phyloP scores from a whole-genome alignment of 2,329 filamentous ascomycete genomes.

The Trichophyton equinum region DNA sequence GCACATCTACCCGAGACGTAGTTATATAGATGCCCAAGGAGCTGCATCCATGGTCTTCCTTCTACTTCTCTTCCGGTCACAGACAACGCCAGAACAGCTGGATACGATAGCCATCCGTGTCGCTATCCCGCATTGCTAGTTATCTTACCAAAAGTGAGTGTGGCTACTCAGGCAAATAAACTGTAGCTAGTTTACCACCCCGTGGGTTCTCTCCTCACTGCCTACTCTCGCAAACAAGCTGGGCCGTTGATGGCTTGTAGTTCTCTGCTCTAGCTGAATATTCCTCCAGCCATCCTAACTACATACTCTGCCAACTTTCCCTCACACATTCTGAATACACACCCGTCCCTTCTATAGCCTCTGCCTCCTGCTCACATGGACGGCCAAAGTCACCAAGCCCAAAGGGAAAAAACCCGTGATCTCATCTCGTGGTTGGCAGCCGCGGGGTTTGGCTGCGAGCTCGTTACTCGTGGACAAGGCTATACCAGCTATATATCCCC shows the following conservation, averaged over 20 bases:
- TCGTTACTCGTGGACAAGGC: background rate
- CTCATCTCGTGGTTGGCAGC: background rate
- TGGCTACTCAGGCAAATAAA: background rate
- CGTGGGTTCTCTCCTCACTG: too few relatives aligned
- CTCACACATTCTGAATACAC: background rate
- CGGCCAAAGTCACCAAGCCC: background rate
- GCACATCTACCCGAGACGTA: background rate
- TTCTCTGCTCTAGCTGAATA: background rate
- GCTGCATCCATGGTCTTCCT: too few relatives aligned
- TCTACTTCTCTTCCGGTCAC: too few relatives aligned
- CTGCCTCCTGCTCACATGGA: background rate
- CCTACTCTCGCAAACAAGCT: background rate
- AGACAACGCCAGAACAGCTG: too few relatives aligned
- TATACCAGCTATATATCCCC: background rate
- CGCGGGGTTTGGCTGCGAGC: background rate
- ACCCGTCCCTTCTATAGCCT: background rate
- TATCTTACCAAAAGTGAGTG: background rate
- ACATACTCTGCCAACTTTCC: background rate
- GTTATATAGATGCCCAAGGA: too few relatives aligned
- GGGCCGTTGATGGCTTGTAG: background rate
- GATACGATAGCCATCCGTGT: too few relatives aligned
- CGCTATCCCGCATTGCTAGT: too few relatives aligned
- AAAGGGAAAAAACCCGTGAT: background rate
- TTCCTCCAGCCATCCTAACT: background rate
- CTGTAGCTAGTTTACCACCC: background rate